phyloP scores from a whole-genome alignment of 164 flowering plant genomes.

The Tetracentron sinense region DNA sequence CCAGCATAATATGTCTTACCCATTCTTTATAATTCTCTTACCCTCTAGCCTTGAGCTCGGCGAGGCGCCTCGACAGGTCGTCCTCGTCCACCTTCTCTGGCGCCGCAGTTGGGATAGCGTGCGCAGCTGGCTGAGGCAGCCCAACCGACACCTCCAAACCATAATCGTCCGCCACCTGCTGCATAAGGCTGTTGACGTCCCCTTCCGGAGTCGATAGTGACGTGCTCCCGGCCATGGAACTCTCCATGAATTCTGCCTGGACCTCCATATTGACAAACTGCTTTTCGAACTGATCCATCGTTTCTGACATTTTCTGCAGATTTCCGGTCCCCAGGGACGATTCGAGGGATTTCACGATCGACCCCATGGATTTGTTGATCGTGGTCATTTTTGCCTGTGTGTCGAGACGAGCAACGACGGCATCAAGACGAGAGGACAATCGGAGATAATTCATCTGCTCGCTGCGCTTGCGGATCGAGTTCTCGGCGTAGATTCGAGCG shows the following conservation, averaged over 20 bases:
- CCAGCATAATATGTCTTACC: neutral
- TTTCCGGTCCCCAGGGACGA: constrained; percentile 52
- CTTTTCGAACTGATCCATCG: constrained; percentile 67
- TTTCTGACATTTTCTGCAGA: constrained; percentile 74
- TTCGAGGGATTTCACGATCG: constrained; percentile 65
- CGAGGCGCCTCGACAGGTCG: constrained; percentile 51
- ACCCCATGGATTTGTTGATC: constrained; percentile 57
- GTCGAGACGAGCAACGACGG: constrained; percentile 70
- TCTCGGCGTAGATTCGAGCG: constrained; percentile 72
- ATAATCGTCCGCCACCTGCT: constrained; percentile 71
- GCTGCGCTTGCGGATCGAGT: constrained; percentile 64
- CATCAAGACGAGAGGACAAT: constrained; percentile 62
- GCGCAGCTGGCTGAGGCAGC: constrained; percentile 60
- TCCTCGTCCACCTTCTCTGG: constrained; percentile 57
- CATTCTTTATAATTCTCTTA: neutral
- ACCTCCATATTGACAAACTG: constrained; percentile 82
- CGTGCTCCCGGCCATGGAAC: constrained; percentile 68
- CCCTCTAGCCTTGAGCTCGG: constrained; percentile 46
- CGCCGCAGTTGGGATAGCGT: constrained; percentile 36
- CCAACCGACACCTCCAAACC: constrained; percentile 71
- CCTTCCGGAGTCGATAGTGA: constrained; percentile 68
- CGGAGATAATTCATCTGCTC: constrained; percentile 81
- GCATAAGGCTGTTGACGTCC: constrained; percentile 70
- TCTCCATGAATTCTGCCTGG: constrained; percentile 79
- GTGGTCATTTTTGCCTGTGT: constrained; percentile 69